Percentiles rank a stretch among this genome's conserved stretches.
phyloP scores from a whole-genome alignment of 805 yeast genomes.

The Wickerhamomyces chambardii region DNA sequence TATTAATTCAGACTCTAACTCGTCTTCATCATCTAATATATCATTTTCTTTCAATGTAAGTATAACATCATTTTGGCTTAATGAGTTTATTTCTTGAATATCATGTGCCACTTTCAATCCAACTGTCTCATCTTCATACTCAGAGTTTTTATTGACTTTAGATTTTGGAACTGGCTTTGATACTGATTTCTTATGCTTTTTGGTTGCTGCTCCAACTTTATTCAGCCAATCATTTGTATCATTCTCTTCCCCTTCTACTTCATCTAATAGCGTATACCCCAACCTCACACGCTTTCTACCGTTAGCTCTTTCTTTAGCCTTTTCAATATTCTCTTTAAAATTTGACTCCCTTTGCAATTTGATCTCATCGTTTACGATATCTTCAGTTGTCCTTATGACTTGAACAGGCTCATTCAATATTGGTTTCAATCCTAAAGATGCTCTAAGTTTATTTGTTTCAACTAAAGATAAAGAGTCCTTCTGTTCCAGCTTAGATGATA shows the following conservation, averaged over 20 bases:
- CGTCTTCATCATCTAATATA: constrained; percentile 13
- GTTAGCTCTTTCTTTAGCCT: constrained; percentile 5
- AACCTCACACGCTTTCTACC: constrained; percentile 7
- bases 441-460: constrained; percentile 14
- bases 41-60: constrained; percentile 15
- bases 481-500: too few species aligned
- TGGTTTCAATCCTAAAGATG: constrained; percentile 15
- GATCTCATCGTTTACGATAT: constrained; percentile 2
- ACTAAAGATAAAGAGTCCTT: constrained; percentile 6
- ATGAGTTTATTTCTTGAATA: constrained; percentile 4
- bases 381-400: constrained; percentile 3
- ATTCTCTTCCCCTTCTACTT: constrained; percentile 3
- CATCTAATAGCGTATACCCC: constrained; percentile 8
- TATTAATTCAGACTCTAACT: constrained; percentile 14
- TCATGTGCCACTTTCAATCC: constrained; percentile 14
- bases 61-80: constrained; percentile 6
- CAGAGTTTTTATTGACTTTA: background rate
- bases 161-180: background rate
- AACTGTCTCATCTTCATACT: background rate
- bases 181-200: background rate
- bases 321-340: constrained; percentile 7
- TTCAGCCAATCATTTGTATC: constrained; percentile 13
- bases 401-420: constrained; percentile 2
- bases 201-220: constrained; percentile 1
- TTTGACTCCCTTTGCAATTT: constrained; percentile 3